A percentile compares a stretch with the other conserved stretches of the same genome.
These are phyloP conservation scores for Scheffersomyces coipomensis DNA, from an alignment of 805 yeast species.

Conservation along the genomic window DNA sequence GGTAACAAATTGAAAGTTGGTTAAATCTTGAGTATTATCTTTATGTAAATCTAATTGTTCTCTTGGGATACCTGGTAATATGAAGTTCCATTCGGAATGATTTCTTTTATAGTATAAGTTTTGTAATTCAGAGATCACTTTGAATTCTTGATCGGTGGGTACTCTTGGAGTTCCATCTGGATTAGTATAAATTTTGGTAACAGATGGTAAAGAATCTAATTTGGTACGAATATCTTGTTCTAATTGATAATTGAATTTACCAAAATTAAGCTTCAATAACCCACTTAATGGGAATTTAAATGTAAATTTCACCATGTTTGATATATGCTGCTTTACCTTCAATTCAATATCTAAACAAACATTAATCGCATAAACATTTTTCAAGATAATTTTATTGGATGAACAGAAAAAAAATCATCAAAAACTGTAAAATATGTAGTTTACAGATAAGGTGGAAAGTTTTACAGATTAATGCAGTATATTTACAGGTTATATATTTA, in stretches of 20 bases:
- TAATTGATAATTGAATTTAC: slow-evolving; percentile 44
- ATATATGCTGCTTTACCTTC: background rate
- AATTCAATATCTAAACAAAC: background rate
- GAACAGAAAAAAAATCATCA: slow-evolving; percentile 3
- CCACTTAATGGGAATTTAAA: slow-evolving; percentile 40
- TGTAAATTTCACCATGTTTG: slow-evolving; percentile 31
- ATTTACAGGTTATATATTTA: background rate
- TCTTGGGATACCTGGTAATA: slow-evolving; percentile 47
- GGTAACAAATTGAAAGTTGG: slow-evolving; percentile 49
- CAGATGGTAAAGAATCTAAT: slow-evolving; percentile 61
- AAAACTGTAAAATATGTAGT: background rate
- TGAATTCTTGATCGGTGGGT: slow-evolving; percentile 69
- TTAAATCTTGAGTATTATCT: slow-evolving; percentile 62
- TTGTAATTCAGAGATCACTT: slow-evolving; percentile 70
- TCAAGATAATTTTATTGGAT: slow-evolving; percentile 22
- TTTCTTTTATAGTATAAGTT: slow-evolving; percentile 56
- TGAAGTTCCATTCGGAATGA: slow-evolving; percentile 48
- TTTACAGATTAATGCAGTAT: background rate
- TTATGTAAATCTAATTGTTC: slow-evolving; percentile 55
- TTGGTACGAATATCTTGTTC: slow-evolving; percentile 64
- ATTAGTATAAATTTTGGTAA: slow-evolving; percentile 66
- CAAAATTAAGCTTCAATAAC: slow-evolving; percentile 36
- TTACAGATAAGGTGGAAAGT: background rate
- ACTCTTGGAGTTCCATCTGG: slow-evolving; percentile 73
- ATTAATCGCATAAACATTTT: slow-evolving; percentile 8